Percentiles rank a stretch among this genome's conserved stretches.
Conservation (phyloP, 495 filamentous ascomycete genomes). For the Sphaerosporella brunnea region DNA sequence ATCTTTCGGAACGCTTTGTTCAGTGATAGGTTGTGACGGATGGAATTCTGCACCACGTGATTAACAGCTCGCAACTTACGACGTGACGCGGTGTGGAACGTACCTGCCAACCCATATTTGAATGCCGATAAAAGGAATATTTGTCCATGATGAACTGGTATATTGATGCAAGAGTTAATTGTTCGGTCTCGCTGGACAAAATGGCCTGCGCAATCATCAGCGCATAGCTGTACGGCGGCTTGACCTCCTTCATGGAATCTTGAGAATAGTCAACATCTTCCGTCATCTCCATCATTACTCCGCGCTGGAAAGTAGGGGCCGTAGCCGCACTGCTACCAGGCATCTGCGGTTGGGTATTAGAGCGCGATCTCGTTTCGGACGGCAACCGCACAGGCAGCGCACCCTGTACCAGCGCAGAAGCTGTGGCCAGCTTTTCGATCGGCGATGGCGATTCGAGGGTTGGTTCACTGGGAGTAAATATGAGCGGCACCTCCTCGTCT, state of each 20-base stretch:
- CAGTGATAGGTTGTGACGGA: conserved; percentile 84
- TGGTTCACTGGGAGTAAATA: not conserved
- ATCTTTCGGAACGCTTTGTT: conserved; percentile 89
- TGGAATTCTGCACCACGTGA: conserved; percentile 71
- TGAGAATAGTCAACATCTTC: conserved; percentile 72
- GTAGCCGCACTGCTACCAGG: not conserved
- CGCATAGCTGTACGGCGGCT: conserved; percentile 92
- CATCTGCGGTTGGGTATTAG: not conserved
- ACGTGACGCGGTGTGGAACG: too few species aligned
- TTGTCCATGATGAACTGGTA: conserved; percentile 77
- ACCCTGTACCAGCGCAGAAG: not conserved
- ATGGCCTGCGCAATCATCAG: conserved; percentile 94
- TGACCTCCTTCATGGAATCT: conserved; percentile 69
- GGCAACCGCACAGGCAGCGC: not conserved
- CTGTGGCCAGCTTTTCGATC: not conserved
- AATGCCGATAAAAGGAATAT: conserved; percentile 80
- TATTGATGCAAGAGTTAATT: conserved; percentile 72
- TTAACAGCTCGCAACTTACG: too few species aligned
- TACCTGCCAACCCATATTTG: conserved; percentile 77
- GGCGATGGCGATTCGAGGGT: not conserved
- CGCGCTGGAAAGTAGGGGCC: conserved; percentile 39
- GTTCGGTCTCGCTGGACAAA: conserved; percentile 61
- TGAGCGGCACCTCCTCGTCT: conserved; percentile 26
- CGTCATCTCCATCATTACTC: conserved; percentile 49
- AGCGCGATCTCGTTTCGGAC: not conserved